Percentiles rank a stretch among this genome's conserved stretches.
phyloP scores from a whole-genome alignment of 2,329 filamentous ascomycete genomes.

The Arthroderma sp. region DNA sequence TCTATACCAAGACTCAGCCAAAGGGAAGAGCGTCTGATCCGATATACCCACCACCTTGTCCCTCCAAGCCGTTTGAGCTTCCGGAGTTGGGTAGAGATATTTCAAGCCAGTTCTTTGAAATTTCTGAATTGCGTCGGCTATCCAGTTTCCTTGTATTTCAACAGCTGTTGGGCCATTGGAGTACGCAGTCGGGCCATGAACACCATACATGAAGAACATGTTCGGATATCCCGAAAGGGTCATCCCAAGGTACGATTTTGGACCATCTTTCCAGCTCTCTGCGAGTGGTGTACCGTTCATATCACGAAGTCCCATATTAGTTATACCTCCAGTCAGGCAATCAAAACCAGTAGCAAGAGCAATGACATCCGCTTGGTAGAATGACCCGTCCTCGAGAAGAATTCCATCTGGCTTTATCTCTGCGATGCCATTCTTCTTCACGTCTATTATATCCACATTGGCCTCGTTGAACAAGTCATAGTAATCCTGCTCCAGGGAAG shows the following conservation, averaged over 20 bases:
- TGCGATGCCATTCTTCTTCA: constrained; percentile 31
- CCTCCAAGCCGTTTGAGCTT: constrained; percentile 40
- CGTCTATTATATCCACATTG: constrained; percentile 36
- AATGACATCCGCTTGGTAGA: constrained; percentile 27
- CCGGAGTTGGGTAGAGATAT: constrained; percentile 38
- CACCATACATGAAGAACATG: constrained; percentile 41
- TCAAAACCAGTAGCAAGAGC: constrained; percentile 32
- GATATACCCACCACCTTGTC: constrained; percentile 33
- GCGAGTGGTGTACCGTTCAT: constrained; percentile 18
- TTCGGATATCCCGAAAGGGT: constrained; percentile 30
- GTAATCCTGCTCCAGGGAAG: constrained; percentile 37
- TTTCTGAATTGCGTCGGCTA: constrained; percentile 39
- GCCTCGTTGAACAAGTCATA: constrained; percentile 37
- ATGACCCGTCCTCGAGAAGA: constrained; percentile 22
- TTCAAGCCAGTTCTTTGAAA: constrained; percentile 35
- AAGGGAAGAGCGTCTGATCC: constrained; percentile 38
- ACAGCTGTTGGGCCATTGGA: constrained; percentile 42
- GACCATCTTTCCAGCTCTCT: constrained; percentile 24
- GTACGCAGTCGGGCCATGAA: constrained; percentile 44
- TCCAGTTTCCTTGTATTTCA: constrained; percentile 45
- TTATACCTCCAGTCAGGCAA: constrained; percentile 25
- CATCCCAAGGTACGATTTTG: constrained; percentile 24
- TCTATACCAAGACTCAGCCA: constrained; percentile 41
- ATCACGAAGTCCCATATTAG: constrained; percentile 21
- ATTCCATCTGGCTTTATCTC: constrained; percentile 30